Conservation (phyloP, 345 rosid genomes). For the Atalantia buxifolia region DNA sequence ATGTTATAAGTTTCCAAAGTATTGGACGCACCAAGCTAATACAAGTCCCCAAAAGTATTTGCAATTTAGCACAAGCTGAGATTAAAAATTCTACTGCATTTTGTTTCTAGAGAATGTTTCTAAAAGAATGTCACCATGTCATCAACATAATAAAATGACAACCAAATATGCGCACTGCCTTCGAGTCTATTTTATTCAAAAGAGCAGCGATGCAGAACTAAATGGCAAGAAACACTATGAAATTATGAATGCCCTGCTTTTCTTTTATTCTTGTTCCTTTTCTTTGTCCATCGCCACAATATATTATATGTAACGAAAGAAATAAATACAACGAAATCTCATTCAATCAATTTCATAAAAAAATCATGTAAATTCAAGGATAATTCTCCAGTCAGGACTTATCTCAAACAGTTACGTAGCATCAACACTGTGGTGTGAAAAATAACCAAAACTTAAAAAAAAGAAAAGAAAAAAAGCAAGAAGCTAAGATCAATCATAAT, state of each 20-base stretch:
- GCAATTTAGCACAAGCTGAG: background rate
- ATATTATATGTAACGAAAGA: background rate
- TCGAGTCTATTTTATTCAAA: too few relatives aligned
- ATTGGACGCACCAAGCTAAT: background rate
- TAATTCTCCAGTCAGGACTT: conserved; percentile 31
- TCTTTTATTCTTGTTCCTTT: background rate
- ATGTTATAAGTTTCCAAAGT: background rate
- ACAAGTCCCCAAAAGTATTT: background rate
- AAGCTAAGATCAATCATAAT: background rate
- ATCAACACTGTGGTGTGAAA: background rate
- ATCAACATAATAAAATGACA: background rate
- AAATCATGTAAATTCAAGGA: background rate
- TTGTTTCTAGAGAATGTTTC: background rate
- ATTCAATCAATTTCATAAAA: background rate
- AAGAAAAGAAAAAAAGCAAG: background rate
- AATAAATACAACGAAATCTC: background rate
- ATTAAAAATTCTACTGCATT: background rate
- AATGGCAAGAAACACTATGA: background rate
- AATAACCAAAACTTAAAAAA: background rate
- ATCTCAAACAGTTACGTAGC: conserved; percentile 43
- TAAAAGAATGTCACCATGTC: background rate
- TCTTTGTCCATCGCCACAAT: background rate
- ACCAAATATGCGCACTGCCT: background rate
- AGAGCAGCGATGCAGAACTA: background rate
- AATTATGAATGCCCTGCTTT: background rate